These are phyloP conservation scores for Letharia lupina DNA, from an alignment of 495 filamentous ascomycete species.

Conservation along the genomic window DNA sequence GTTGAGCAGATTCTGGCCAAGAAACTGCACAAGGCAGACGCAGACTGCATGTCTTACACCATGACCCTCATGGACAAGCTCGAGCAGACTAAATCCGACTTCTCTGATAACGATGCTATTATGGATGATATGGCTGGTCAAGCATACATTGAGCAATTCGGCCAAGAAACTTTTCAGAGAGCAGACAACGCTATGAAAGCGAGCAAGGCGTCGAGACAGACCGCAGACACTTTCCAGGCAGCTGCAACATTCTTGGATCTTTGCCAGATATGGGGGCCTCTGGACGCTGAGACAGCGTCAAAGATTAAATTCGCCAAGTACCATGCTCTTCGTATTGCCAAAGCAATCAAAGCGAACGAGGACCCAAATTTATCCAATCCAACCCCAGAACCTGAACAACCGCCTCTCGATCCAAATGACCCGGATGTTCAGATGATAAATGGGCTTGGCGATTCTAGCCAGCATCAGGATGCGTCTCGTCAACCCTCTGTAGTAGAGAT, in stretches of 20 bases:
- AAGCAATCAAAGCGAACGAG: constrained; percentile 81
- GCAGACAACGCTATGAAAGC: constrained; percentile 74
- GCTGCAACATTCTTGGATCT: constrained; percentile 88
- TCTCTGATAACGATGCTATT: constrained; percentile 61
- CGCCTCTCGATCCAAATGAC: constrained; percentile 47
- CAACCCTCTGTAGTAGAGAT: constrained; percentile 53
- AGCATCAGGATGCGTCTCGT: constrained; percentile 31
- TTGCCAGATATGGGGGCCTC: constrained; percentile 68
- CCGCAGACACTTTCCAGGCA: constrained; percentile 84
- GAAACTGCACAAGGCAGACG: constrained; percentile 64
- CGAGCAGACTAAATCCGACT: constrained; percentile 68
- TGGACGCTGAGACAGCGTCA: constrained; percentile 66
- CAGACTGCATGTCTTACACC: constrained; percentile 70
- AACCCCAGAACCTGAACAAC: constrained; percentile 43
- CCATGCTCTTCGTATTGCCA: constrained; percentile 83
- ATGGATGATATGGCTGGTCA: constrained; percentile 74
- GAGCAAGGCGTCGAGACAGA: constrained; percentile 85
- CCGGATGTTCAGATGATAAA: constrained; percentile 53
- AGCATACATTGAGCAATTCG: constrained; percentile 92
- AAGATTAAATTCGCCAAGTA: constrained; percentile 96
- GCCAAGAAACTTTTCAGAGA: constrained; percentile 71
- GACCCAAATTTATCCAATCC: constrained; percentile 92
- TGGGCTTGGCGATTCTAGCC: constrained; percentile 28
- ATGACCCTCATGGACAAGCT: constrained; percentile 83
- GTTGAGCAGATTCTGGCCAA: constrained; percentile 82